Evolutionary conservation across 176 grass and related monocot species (phyloP), one percentile per base, ranked within the genome.

Genomic region (Aegilops longissima): DNA sequence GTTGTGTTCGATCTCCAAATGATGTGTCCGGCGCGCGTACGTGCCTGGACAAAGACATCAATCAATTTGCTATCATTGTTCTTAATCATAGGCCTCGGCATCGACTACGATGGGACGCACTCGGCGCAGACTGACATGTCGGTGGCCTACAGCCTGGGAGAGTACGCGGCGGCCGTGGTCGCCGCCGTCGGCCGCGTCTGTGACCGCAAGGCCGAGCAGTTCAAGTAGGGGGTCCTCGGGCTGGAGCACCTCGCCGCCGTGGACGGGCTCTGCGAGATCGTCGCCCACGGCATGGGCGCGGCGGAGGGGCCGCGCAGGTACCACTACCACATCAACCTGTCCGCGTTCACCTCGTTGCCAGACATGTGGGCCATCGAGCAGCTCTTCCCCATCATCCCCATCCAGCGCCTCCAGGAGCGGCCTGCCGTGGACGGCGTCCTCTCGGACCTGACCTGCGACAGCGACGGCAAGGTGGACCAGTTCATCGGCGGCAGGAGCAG

Each of bases 301-400:
- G 51, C 61, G 64, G 90, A 98, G 70, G 73, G 85, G 27, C 91
- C 91, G 54, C 82, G 83, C 34, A 90, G 87, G 1, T 98, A 95
- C 87, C 91, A 98, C 80, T 98, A 95, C 87, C 91, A 98, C 80
- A 68, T 98, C 77, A 95, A 98, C 82, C 86, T 98, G 3, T 98
- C 95, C 1, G 83, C 95, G 33, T 98, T 98, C 93, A 95, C 93
- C 58, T 98, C 95, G 42, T 89, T 98, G 59, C 95, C 95, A 14
- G 95, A 98, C 87, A 90, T 90, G 44, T 98, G 95, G 95, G 91
- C 93, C 29, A 95, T 98, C 65, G 95, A 90, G 74, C 95, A 98
- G 88, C 88, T 93, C 44, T 98, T 98, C 84, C 95, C 95, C 0
- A 93, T 98, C 67, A 63, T 98, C 12, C 95, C 95, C 7, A 98